Percentiles rank a stretch among this genome's conserved stretches.
phyloP scores from a whole-genome alignment of 768 basidiomycete species.

The Clathrus columnatus region DNA sequence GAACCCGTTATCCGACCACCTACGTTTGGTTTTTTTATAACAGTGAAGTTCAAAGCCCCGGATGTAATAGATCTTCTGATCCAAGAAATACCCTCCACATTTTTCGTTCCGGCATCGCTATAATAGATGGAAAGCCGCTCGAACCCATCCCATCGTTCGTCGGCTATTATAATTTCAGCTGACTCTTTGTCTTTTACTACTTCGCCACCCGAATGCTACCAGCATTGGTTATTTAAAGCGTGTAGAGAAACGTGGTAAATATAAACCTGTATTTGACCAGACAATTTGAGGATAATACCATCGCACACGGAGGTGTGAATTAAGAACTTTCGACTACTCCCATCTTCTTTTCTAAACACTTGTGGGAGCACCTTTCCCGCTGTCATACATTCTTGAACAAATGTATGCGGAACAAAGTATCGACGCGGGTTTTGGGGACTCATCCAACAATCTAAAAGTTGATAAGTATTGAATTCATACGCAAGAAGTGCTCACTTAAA shows the following conservation, averaged over 20 bases:
- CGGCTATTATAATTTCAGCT: slow-evolving; percentile 70
- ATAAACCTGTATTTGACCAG: slow-evolving; percentile 61
- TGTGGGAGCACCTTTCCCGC: slow-evolving; percentile 64
- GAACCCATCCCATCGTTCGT: slow-evolving; percentile 71
- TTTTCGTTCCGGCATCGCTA: slow-evolving; percentile 61
- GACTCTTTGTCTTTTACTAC: slow-evolving; percentile 60
- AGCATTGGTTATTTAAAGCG: not conserved
- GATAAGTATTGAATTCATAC: not conserved
- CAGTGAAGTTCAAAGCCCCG: slow-evolving; percentile 56
- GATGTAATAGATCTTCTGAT: slow-evolving; percentile 77
- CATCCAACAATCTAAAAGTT: slow-evolving; percentile 48
- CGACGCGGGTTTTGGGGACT: slow-evolving; percentile 62
- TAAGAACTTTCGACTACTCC: slow-evolving; percentile 54
- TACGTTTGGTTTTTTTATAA: slow-evolving; percentile 74
- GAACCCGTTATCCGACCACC: slow-evolving; percentile 74
- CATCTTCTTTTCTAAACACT: slow-evolving; percentile 60
- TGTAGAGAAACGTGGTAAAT: not conserved
- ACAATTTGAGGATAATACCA: slow-evolving; percentile 58
- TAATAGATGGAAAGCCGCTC: slow-evolving; percentile 63
- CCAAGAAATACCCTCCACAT: slow-evolving; percentile 76
- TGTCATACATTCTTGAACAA: slow-evolving; percentile 79
- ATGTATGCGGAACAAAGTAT: slow-evolving; percentile 73
- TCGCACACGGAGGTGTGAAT: slow-evolving; percentile 75
- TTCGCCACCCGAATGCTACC: slow-evolving; percentile 74
- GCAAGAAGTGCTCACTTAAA: not conserved